A percentile compares a stretch with the other conserved stretches of the same genome.
phyloP scores from a whole-genome alignment of 2,329 filamentous ascomycete species.

The Colletotrichum truncatum region DNA sequence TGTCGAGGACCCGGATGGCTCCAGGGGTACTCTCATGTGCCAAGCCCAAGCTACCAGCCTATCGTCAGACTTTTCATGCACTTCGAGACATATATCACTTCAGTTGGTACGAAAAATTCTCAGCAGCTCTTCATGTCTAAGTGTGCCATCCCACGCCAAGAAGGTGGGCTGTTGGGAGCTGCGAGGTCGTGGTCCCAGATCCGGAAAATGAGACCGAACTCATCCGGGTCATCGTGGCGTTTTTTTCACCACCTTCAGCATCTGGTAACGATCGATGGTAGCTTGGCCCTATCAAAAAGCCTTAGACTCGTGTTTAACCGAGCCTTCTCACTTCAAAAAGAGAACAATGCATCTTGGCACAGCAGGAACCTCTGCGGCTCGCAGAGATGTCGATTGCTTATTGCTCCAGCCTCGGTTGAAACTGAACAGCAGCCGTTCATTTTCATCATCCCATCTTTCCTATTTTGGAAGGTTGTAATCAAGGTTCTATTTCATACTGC shows the following conservation, averaged over 20 bases:
- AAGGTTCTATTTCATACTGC: no score
- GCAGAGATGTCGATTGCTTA: background rate
- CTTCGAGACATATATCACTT: background rate
- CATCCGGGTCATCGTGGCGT: background rate
- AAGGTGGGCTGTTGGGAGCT: background rate
- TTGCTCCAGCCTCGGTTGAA: no score
- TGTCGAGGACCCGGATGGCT: background rate
- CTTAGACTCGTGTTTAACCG: no score
- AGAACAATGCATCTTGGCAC: no score
- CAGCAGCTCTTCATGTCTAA: background rate
- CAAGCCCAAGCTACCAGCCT: background rate
- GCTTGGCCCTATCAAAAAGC: no score
- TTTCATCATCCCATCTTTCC: no score
- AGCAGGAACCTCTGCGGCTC: background rate
- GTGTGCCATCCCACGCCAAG: background rate
- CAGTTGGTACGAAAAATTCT: no score
- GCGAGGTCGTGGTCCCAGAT: background rate
- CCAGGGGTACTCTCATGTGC: background rate
- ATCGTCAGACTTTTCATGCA: background rate
- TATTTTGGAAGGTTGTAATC: no score
- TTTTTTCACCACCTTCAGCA: background rate
- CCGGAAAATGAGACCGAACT: background rate
- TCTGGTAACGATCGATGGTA: no score
- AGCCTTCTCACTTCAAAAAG: no score
- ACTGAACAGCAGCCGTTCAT: no score